Evolutionary conservation across 139 green algal species (phyloP), one percentile per base, ranked within the genome.

Genomic region (Closterium sp.): DNA sequence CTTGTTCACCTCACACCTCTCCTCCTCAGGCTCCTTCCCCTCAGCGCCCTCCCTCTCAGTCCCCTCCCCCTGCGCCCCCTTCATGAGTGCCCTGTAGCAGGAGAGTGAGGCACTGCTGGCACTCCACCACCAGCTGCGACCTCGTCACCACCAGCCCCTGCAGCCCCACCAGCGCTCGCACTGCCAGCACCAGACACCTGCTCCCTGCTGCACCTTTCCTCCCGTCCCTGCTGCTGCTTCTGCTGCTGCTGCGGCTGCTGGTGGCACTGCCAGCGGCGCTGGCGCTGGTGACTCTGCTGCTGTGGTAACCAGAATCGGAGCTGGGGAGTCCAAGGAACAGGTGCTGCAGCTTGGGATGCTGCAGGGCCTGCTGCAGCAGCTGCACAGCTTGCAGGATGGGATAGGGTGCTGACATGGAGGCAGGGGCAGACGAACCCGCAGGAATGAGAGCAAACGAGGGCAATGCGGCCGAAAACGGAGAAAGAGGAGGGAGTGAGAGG

Each of bases 71-170:
- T 76, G 16, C 3, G 55, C 87, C 28, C 87, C 34, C 34, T 88
- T 64, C 31, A 93, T 8, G 7, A 94, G 32, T 33, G n/a, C n/a
- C 92, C 31, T 94, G 31, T 30, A 94, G 90, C 76, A 94, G 55
- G 32, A 33, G 84, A 8, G 31, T 30, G 81, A 94, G 92, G 10
- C 32, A 12, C 28, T 34, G 38, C n/a, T 33, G 30, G 21, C 69
- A 94, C 85, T 94, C 90, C 21, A 38, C 84, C 33, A 91, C 93
- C 34, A 93, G 92, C 91, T 94, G 94, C 2, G 90, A 94, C 33
- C 94, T 91, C 30, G 94, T 91, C 36, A 94, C 90, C 32, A 94
- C 86, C 87, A 94, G 69, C 0, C 90, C 90, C 1, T 69, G 34
- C 38, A 94, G 33, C 3, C 31, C 33, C 10, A 94, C 43, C 21